Evolutionary conservation across 768 basidiomycete genomes (phyloP).

Genomic region (Boletus reticuloceps): DNA sequence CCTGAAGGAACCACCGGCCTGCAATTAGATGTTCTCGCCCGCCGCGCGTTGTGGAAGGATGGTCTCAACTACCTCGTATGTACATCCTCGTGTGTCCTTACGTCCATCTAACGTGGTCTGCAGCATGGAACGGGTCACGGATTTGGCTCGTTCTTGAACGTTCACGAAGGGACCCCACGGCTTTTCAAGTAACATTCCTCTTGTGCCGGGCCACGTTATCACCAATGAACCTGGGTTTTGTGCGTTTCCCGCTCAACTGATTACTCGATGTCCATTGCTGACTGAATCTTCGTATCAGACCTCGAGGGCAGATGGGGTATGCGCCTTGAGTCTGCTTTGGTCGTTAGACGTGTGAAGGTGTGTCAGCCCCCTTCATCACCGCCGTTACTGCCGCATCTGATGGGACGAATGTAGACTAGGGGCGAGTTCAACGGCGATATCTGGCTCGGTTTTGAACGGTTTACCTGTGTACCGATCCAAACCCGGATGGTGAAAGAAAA

Average conservation of each 20-base stretch:
- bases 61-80: slow-evolving; percentile 76
- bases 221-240: slow-evolving; percentile 96
- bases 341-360: slow-evolving; percentile 61
- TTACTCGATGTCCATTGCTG: slow-evolving; percentile 14
- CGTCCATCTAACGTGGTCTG: slow-evolving; percentile 16
- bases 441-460: slow-evolving; percentile 89
- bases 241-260: slow-evolving; percentile 38
- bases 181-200: slow-evolving; percentile 65
- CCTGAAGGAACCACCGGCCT: slow-evolving; percentile 85
- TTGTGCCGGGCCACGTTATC: slow-evolving; percentile 85
- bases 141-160: slow-evolving; percentile 81
- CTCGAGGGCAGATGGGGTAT: slow-evolving; percentile 82
- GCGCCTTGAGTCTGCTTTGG: slow-evolving; percentile 85
- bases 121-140: slow-evolving; percentile 94
- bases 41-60: slow-evolving; percentile 84
- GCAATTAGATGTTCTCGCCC: slow-evolving; percentile 86
- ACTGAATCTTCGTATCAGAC: slow-evolving; percentile 42
- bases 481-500: slow-evolving; percentile 82
- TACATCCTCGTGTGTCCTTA: slow-evolving; percentile 13
- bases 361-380: slow-evolving; percentile 9
- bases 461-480: slow-evolving; percentile 94
- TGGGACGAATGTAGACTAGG: slow-evolving; percentile 50
- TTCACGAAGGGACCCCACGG: slow-evolving; percentile 84
- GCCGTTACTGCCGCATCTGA: slow-evolving; percentile 1
- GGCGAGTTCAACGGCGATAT: slow-evolving; percentile 66